These are phyloP conservation scores for Starmera stellimalicola DNA, from an alignment of 1,139 yeast species.

Conservation along the genomic window DNA sequence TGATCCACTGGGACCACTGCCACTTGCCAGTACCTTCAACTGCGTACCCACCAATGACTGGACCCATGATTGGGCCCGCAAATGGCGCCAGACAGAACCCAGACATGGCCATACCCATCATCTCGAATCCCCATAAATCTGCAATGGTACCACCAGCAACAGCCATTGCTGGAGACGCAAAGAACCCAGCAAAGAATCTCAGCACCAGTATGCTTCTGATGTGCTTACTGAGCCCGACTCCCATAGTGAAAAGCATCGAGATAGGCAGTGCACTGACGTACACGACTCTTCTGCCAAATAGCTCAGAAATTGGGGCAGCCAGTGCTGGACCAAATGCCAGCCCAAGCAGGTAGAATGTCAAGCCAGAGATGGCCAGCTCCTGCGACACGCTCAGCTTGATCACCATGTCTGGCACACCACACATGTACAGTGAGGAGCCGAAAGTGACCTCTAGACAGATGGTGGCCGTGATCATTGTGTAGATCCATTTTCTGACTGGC, in stretches of 20 bases:
- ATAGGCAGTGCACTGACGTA: slow-evolving; percentile 52
- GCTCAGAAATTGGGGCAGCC: slow-evolving; percentile 72
- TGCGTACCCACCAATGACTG: slow-evolving; percentile 74
- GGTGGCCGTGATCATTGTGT: slow-evolving; percentile 53
- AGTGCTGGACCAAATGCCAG: slow-evolving; percentile 63
- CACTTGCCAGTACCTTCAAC: slow-evolving; percentile 52
- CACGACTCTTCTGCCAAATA: slow-evolving; percentile 61
- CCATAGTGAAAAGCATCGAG: slow-evolving; percentile 69
- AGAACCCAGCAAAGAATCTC: slow-evolving; percentile 71
- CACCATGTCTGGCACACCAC: slow-evolving; percentile 48
- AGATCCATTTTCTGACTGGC: slow-evolving; percentile 47
- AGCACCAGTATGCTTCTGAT: slow-evolving; percentile 53
- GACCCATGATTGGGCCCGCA: slow-evolving; percentile 78
- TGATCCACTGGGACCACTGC: slow-evolving; percentile 77
- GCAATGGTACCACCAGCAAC: slow-evolving; percentile 82
- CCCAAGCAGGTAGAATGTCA: slow-evolving; percentile 63
- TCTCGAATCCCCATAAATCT: slow-evolving; percentile 63
- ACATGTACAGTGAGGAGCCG: slow-evolving; percentile 62
- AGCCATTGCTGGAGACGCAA: slow-evolving; percentile 79
- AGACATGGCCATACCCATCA: slow-evolving; percentile 61
- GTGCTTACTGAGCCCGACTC: slow-evolving; percentile 56
- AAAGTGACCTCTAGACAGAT: slow-evolving; percentile 60
- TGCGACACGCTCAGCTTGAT: slow-evolving; percentile 38
- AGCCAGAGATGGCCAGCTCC: slow-evolving; percentile 54
- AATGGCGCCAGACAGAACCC: slow-evolving; percentile 62